Base-by-base conservation (phyloP, 352 stramenopile species). In the Phytopythium montanum region DNA sequence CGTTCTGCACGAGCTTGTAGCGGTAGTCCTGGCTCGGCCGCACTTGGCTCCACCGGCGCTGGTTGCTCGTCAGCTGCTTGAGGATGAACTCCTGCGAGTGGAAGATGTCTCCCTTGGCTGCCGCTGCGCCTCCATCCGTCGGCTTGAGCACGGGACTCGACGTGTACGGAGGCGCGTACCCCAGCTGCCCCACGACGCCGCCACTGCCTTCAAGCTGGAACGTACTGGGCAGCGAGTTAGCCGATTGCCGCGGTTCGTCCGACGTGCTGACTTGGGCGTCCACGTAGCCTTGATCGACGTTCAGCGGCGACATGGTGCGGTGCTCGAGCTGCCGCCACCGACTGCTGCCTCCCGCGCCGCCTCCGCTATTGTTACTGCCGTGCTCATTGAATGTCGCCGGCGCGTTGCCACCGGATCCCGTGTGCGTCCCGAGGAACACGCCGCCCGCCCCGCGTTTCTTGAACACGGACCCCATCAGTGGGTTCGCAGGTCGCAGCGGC, bases 11-110 rank as follows among this genome's bases (percentile, higher is more conserved):
- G 23, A 79, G 69, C n/a, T 90, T 81, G 39, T 79, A 77, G 25
- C 72, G 74, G 19, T 71, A 72, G 41, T 81, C 73, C 66, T 90
- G 78, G 29, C 62, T 76, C 12, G 82, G 75, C 0, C 79, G 75
- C 46, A 99, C 95, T 76, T 99, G 97, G 54, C 85, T 98, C 97
- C 97, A 99, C 55, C 97, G 80, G 14, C 97, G 84, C 52, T 97
- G 84, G 74, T 99, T 99, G 50, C 82, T 94, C 19, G 87, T 95
- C 29, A 95, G 69, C 59, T 91, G 81, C 64, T 84, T 88, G 36
- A 89, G 73, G 39, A 92, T 88, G 60, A 76, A 87, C 16, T 76
- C 81, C 48, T 90, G 80, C 7, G 81, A 88, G 52, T 84, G 80
- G 50, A 93, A 93, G 45, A 93, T 68, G 33, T 88, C 79, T 10